Evolutionary conservation across 2,329 filamentous ascomycete genomes (phyloP), one percentile per base, ranked within the genome.

Genomic region (Fusarium sulawesiense): DNA sequence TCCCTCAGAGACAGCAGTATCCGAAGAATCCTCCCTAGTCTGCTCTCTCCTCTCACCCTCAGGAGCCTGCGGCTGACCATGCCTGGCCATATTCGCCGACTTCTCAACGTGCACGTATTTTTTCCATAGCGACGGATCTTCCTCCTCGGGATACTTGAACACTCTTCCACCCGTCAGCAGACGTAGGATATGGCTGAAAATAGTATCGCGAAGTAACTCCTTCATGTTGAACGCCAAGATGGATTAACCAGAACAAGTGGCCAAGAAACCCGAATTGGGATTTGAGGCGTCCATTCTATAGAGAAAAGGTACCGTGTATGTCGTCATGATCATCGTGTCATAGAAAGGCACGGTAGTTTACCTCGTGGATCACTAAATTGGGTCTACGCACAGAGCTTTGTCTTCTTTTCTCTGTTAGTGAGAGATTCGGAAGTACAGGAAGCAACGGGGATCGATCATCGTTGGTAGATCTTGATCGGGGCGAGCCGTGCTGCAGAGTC

Each of bases 261-360:
- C 56, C 21, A 54, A 34, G 27, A 44, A 27, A 34, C 7, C 47
- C 34, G 8, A 23, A 44, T 44, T 27, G 5, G 47, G 27, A 27
- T 13, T 32, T 25, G 21, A 23, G 18, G 21, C 41, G 27, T n/a
- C 21, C 13, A 54, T 54, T 44, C 27, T 54, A 57, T 57, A 58
- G 13, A 7, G 25, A 12, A 14, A 20, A 12, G 6, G 2, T 6
- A 7, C 5, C 12, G 2, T 29, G 11, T 45, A 10, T 37, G 40
- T 59, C 48, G 56, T 59, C 56, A 54, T 59, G 48, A 7, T 55
- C 47, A 44, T 50, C 32, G 56, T 59, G 56, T 59, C 48, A 59
- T 59, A 54, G 47, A 59, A 42, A 20, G 12, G 13, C 11, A 16
- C 6, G 4, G 12, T 16, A 27, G 13, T 27, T 6, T 20, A 18